phyloP scores from a whole-genome alignment of 2,329 filamentous ascomycete species.

The Diaporthe sp. region DNA sequence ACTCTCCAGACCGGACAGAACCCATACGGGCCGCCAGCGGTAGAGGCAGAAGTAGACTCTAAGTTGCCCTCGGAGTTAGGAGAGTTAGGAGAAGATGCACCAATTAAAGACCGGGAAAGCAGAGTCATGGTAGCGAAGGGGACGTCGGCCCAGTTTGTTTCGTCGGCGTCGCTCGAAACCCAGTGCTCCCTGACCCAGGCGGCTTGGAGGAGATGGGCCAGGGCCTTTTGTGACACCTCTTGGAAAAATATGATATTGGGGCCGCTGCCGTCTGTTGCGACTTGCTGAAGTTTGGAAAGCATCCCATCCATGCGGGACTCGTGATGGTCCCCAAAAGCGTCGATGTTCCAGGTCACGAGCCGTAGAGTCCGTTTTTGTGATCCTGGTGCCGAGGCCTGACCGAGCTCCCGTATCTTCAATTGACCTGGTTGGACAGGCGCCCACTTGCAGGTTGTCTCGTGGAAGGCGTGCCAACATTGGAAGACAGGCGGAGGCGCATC shows the following conservation, averaged over 20 bases:
- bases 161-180: constrained; percentile 45
- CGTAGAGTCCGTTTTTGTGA: background rate
- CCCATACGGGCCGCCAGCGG: too few species aligned
- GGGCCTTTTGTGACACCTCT: constrained; percentile 43
- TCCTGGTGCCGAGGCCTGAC: background rate
- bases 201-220: constrained; percentile 40
- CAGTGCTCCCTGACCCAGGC: constrained; percentile 42
- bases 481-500: background rate
- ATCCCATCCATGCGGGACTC: constrained; percentile 42
- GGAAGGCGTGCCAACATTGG: constrained; percentile 6
- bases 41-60: too few species aligned
- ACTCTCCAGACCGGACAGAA: constrained; percentile 47
- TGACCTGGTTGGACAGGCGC: background rate
- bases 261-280: constrained; percentile 7
- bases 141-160: constrained; percentile 35
- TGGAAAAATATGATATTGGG: constrained; percentile 49
- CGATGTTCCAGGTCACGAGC: constrained; percentile 46
- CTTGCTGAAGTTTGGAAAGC: constrained; percentile 38
- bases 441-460: background rate
- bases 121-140: constrained; percentile 44
- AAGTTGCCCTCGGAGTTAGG: too few species aligned
- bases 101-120: constrained; percentile 42
- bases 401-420: too few species aligned
- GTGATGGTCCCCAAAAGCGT: constrained; percentile 36
- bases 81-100: too few species aligned